These are phyloP conservation scores for Kodamaea plutei DNA, from an alignment of 1,139 yeast species.

Conservation along the genomic window DNA sequence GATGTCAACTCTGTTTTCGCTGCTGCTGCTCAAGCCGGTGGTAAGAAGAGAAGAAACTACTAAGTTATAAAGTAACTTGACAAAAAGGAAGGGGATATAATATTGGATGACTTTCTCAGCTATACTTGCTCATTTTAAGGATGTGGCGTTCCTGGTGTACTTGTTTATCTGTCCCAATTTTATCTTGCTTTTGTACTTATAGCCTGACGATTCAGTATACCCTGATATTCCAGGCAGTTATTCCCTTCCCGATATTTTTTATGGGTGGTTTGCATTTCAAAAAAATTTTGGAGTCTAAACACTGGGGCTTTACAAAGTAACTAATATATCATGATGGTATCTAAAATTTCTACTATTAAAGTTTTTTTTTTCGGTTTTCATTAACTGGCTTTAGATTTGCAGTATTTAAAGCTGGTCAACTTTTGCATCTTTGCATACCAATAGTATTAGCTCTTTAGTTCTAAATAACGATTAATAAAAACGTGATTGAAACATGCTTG, in stretches of 20 bases:
- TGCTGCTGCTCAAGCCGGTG: slow-evolving; percentile 12
- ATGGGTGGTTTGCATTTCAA: slow-evolving; percentile 3
- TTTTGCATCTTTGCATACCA: too few species aligned
- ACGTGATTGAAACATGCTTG: too few species aligned
- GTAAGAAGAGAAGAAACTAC: slow-evolving; percentile 18
- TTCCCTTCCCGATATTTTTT: not conserved
- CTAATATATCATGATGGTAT: too few species aligned
- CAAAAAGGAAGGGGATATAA: slow-evolving; percentile 1
- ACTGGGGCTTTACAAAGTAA: slow-evolving; percentile 2
- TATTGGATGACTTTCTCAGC: not conserved
- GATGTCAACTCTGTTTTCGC: slow-evolving; percentile 8
- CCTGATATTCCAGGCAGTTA: slow-evolving; percentile 1
- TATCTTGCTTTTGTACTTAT: slow-evolving; percentile 1
- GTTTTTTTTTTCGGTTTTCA: too few species aligned
- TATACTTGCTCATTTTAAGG: slow-evolving; percentile 7
- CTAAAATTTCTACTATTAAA: too few species aligned
- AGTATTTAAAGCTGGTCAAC: too few species aligned
- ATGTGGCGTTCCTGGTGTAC: slow-evolving; percentile 4
- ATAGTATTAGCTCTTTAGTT: too few species aligned
- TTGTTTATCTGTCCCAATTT: not conserved
- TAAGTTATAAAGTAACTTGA: slow-evolving; percentile 7
- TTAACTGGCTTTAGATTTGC: too few species aligned
- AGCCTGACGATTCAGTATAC: slow-evolving; percentile 1
- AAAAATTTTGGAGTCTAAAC: slow-evolving; percentile 3
- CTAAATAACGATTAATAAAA: too few species aligned